Evolutionary conservation across 768 basidiomycete genomes (phyloP), one percentile per base, ranked within the genome.

Genomic region (Cantharellus anzutake): DNA sequence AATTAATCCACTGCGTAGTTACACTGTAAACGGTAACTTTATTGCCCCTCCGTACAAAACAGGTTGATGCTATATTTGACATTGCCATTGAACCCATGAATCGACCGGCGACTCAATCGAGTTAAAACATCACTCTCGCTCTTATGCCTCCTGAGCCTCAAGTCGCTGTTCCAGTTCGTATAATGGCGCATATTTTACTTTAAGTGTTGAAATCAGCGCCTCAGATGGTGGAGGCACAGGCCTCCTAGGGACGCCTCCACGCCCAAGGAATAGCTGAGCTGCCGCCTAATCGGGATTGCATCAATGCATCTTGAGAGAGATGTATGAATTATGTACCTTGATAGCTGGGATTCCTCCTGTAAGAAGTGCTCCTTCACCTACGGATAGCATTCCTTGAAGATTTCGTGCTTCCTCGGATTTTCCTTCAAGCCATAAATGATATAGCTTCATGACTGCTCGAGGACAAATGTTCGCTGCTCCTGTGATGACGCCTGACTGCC

Each of bases 311-410:
- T 7, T 11, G 11, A 7, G 35, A 55, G 11, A 55, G 52, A 55
- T 14, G 35, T 11, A 55, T 11, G 38, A 55, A 1, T 55, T 11
- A 55, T 14, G 3, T 38, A 61, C 62, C 51, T 65, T 65, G n/a
- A 58, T 51, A n/a, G 57, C n/a, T 4, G 64, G 64, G 39, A 65
- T 65, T n/a, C 64, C 64, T 35, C 59, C 61, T 2, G 29, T 16
- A 4, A 65, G 41, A 11, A 65, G 51, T 11, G 60, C 51, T 59
- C 64, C 59, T 51, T 65, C 63, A 3, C 57, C 64, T 3, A 56
- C 41, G 14, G 61, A 55, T 16, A 65, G 11, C 14, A 44, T 20
- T 34, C 64, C 64, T 57, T 65, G 64, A 3, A 64, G 53, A 34
- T 60, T 44, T 11, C 42, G 44, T 16, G 61, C 29, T 41, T 62